Percentiles rank a stretch among this genome's conserved stretches.
phyloP scores from a whole-genome alignment of 768 basidiomycete genomes.

The Kondoa subrosea region DNA sequence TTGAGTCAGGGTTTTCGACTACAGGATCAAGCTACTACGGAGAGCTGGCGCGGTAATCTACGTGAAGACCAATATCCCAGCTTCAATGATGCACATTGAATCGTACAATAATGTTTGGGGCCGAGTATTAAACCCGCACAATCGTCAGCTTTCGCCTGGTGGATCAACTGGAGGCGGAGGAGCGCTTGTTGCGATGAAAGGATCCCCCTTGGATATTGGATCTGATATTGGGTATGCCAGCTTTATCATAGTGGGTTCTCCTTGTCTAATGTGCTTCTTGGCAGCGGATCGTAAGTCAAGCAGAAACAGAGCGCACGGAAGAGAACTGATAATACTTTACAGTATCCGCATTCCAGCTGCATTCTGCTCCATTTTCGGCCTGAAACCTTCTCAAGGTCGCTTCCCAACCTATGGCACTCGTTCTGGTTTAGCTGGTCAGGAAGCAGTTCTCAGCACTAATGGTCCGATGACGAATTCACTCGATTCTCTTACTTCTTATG shows the following conservation, averaged over 20 bases:
- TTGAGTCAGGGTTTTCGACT: no score
- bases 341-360: not conserved
- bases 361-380: not conserved
- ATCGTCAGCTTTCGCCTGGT: conserved; percentile 54
- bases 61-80: conserved; percentile 14
- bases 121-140: conserved; percentile 59
- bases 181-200: conserved; percentile 7
- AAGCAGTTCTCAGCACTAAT: not conserved
- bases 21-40: not conserved
- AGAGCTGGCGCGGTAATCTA: conserved; percentile 1
- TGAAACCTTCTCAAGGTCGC: not conserved
- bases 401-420: not conserved
- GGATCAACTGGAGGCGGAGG: conserved; percentile 75
- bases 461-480: not conserved
- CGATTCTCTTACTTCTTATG: not conserved
- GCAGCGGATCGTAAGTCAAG: no score
- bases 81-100: conserved; percentile 34
- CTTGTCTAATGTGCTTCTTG: no score
- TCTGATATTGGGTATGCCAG: conserved; percentile 9
- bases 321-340: no score
- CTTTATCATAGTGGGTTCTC: no score
- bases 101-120: conserved; percentile 65
- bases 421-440: not conserved
- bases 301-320: no score
- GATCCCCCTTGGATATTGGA: not conserved